Base-by-base conservation (phyloP, 768 basidiomycete genomes). In the Phaeotremella fagi region DNA sequence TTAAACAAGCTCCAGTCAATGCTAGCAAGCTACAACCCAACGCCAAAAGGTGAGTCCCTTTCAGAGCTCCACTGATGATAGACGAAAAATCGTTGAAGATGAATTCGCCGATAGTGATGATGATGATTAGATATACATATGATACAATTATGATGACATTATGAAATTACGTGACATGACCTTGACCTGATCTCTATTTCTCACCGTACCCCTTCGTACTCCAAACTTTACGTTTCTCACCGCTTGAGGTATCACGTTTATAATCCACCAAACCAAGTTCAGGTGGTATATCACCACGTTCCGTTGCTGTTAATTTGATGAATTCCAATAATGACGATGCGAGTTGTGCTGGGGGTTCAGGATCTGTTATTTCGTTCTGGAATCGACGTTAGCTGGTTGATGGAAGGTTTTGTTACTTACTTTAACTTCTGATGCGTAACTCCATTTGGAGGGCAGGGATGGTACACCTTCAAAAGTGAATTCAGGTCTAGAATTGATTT, bases 211-310 rank as follows among this genome's bases (percentile, higher is more conserved):
- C 56, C 43, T 52, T 61, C 6, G 46, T 37, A 15, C 63, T 54
- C 57, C 51, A 56, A 12, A 41, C 22, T 31, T 61, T 52, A 35
- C 55, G 52, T 44, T 55, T 54, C 28, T 55, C 46, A 24, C 15
- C 9, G n/a, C 41, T 33, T 22, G 37, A 23, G 23, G 46, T 45
- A 6, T 27, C n/a, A 41, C 41, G 45, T 1, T 57, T 54, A 53
- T 67, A 70, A 60, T 70, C 45, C 11, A 70, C 68, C 18, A 70
- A 53, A 11, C 68, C 68, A 41, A 70, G 38, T 45, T 70, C 68
- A 11, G 68, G 65, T 15, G 63, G 63, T 25, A 70, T 62, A 59
- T 63, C 61, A 18, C 54, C 63, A 2, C 66, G 33, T 49, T 63
- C 60, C 5, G 58, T 56, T 15, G 60, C 59, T 22, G 61, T 70